Base-by-base conservation (phyloP, 2,329 filamentous ascomycete genomes). In the Verticillium alfalfae region DNA sequence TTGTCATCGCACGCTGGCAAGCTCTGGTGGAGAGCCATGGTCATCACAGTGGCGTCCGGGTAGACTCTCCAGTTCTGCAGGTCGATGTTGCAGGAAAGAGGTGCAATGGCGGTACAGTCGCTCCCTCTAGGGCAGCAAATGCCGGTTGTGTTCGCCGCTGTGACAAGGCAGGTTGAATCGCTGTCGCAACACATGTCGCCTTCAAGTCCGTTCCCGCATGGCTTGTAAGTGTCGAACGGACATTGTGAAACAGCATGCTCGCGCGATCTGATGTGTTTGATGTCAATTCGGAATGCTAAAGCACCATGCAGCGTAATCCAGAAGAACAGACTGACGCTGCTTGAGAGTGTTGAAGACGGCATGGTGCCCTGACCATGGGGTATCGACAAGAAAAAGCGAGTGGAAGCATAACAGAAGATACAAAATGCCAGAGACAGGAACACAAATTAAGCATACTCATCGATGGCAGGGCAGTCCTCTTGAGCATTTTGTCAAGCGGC, bases 161-260 rank as follows among this genome's bases (percentile, higher is more conserved):
- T 80, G 1, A 81, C 68, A 39, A 85, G 76, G 74, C 90, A 93
- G 4, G 70, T 79, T 8, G 80, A 76, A 18, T 71, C 73, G 37
- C 75, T 64, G 4, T 81, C 74, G 69, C 90, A 93, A 78, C 89
- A 92, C 71, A 93, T 91, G 72, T 83, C 79, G 60, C 77, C 78
- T 1, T 89, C 87, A 22, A 91, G 79, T 34, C 64, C 63, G 16
- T 62, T 60, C 5, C 63, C 59, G 18, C 64, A 66, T 16, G 61
- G 31, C 9, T n/a, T 57, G 37, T 65, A 39, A 8, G 60, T 58
- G 12, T 62, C 41, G 38, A 61, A 39, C 5, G 60, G 59, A 34
- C 64, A 66, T 61, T 65, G 39, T 3, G 22, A 49, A 57, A n/a
- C 63, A 41, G 8, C 56, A 37, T 45, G 59, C 39, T 56, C 13